phyloP scores from a whole-genome alignment of 768 basidiomycete genomes.

The Leccinum rimulosum region DNA sequence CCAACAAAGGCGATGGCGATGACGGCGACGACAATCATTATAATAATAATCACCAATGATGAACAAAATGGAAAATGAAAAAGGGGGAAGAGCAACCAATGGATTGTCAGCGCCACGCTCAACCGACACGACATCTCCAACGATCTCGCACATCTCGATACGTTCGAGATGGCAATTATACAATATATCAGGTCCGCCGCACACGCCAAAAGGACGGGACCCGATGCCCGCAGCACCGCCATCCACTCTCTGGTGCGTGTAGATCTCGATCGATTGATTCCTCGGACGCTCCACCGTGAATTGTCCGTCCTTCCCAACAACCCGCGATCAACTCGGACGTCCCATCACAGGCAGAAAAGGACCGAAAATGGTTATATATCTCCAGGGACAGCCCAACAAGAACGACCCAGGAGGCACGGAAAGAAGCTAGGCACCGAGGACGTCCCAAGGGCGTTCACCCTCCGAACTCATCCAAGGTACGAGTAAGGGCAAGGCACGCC shows the following conservation, averaged over 20 bases:
- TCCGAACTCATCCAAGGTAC: neutral
- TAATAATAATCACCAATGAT: neutral
- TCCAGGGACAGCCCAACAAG: neutral
- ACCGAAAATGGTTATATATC: neutral
- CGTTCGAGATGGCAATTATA: neutral
- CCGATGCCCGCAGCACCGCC: slow-evolving; percentile 8
- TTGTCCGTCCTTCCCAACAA: neutral
- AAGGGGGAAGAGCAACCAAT: neutral
- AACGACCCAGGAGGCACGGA: neutral
- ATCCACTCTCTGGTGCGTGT: slow-evolving; percentile 1
- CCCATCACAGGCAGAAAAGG: neutral
- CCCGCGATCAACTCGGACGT: slow-evolving; percentile 13
- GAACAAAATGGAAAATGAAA: neutral
- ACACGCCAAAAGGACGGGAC: neutral
- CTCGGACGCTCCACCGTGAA: slow-evolving; percentile 8
- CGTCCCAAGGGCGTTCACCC: neutral
- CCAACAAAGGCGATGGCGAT: neutral
- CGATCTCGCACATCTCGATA: slow-evolving; percentile 11
- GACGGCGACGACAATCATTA: neutral
- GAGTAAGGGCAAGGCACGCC: neutral
- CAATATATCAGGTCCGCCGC: neutral
- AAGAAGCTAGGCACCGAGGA: slow-evolving; percentile 1
- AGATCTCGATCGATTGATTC: slow-evolving; percentile 20
- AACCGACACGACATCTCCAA: neutral
- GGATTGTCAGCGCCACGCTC: slow-evolving; percentile 1